Base-by-base conservation (phyloP, 1,284 basidiomycete genomes). In the Ceratobasidium sp. region DNA sequence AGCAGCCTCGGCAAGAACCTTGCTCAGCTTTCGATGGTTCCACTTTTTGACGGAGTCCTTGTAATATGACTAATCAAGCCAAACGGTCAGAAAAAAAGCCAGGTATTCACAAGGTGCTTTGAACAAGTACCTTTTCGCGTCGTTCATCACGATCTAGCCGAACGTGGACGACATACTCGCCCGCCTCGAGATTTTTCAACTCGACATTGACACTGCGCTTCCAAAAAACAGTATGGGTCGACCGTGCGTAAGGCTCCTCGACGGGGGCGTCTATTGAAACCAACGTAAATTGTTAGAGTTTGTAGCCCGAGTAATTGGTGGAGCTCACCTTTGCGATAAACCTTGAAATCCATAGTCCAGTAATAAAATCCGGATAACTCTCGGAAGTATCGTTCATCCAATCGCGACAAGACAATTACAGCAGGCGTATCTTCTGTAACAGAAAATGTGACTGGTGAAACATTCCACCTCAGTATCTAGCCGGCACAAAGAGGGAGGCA, bases 141-240 rank as follows among this genome's bases (percentile, higher is more conserved):
- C 18, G 77, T 62, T 26, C 73, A 77, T 54, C 66, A 1, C 82
- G 80, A 76, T 85, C 83, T 23, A 85, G 72, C 1, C 84, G 76
- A 43, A 86, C 87, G 78, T 87, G 86, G 28, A 87, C 83, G 41
- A 86, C 80, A 76, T 87, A 87, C 13, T 86, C 84, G 8, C 86
- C 86, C 4, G 79, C 78, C n/a, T 86, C 83, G 0, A 87, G 79
- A 8, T 30, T 41, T 4, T 83, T 74, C 2, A 82, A 63, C 58
- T 84, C 83, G 21, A 83, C 75, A 55, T 81, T 83, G 14, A 83
- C 82, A 69, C 83, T 85, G n/a, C 85, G 79, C 9, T 78, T 75
- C 46, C 77, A 81, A 43, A 78, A 76, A 5, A 77, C 72, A 0
- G 81, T 78, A 30, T 80, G 75, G 21, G 77, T 76, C 1, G 84